Base-by-base conservation (phyloP, 352 stramenopile genomes). In the Phytophthora quininea region DNA sequence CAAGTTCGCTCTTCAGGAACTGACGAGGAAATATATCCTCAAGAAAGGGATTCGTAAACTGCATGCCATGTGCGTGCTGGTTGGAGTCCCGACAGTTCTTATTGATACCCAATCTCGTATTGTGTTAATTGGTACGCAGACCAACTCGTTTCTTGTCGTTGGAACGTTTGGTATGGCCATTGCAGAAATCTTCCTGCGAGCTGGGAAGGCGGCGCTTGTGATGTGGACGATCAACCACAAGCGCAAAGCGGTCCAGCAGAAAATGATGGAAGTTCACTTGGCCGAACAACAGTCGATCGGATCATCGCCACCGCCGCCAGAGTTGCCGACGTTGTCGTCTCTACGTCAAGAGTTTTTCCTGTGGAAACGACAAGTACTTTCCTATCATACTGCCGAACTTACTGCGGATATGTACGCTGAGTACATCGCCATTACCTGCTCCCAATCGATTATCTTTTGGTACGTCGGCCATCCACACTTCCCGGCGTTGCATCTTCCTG, bases 381-480 rank as follows among this genome's bases (percentile, higher is more conserved):
- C 48, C 0, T 67, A 80, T n/a, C 73, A 83, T 24, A 75, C 75
- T 12, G 69, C 74, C 33, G 77, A 86, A 57, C 29, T 63, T 6
- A 76, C 74, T 6, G 72, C 72, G 29, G 74, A 81, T 40, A 86
- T 86, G 74, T 80, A 77, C 27, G 71, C 77, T n/a, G 77, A 86
- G 62, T 83, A 86, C 46, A 73, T 86, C 35, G 74, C 74, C 0
- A 82, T 86, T 35, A 74, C 63, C 1, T 86, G 74, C 30, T 83
- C 78, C 0, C 61, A 77, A 46, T 81, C 57, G 24, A 74, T 78
- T 6, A 42, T 77, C 1, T 76, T 78, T 15, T 86, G 80, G 51
- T 86, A 70, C 47, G 61, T 69, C 37, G 67, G 61, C 2, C 74
- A 85, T 40, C 46, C 69, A 2, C 66, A 79, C 57, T 81, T 79